phyloP scores from a whole-genome alignment of 1,284 basidiomycete genomes.

The Cutaneotrichosporon sp. region DNA sequence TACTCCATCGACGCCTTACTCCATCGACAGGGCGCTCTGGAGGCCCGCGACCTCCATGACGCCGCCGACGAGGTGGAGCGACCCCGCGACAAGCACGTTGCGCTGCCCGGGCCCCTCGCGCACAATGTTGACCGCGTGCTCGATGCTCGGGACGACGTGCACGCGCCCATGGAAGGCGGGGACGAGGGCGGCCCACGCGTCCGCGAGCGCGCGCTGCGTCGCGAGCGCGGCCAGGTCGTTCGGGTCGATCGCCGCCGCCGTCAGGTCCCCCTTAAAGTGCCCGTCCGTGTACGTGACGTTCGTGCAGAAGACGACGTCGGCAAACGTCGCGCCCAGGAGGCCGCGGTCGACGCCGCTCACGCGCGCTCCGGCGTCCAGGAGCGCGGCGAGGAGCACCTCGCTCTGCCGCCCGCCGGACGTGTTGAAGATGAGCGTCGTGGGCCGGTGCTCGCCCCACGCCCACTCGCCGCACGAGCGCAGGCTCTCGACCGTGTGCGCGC shows the following conservation, averaged over 20 bases:
- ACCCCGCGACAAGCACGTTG: conserved; percentile 82
- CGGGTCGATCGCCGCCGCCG: conserved; percentile 65
- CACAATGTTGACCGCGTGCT: conserved; percentile 75
- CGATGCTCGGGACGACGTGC: conserved; percentile 82
- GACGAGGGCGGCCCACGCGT: conserved; percentile 69
- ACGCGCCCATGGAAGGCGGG: conserved; percentile 65
- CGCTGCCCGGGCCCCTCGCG: conserved; percentile 47
- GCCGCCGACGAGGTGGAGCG: conserved; percentile 92
- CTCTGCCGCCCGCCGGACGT: conserved; percentile 90
- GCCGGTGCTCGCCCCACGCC: conserved; percentile 52
- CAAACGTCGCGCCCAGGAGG: conserved; percentile 62
- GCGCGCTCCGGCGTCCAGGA: conserved; percentile 54
- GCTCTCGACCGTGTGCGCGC: conserved; percentile 93
- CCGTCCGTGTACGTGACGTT: conserved; percentile 93
- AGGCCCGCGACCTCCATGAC: conserved; percentile 86
- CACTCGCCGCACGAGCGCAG: conserved; percentile 83
- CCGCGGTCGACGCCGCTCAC: conserved; percentile 51
- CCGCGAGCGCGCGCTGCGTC: conserved; percentile 73
- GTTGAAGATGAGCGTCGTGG: conserved; percentile 85
- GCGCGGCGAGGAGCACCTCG: conserved; percentile 65
- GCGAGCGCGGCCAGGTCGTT: conserved; percentile 67
- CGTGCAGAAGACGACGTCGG: conserved; percentile 88
- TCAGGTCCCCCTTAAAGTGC: conserved; percentile 82
- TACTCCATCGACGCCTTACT: conserved; percentile 21
- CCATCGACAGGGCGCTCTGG: conserved; percentile 57